Evolutionary conservation across 352 stramenopile genomes (phyloP), one percentile per base, ranked within the genome.

Genomic region (Phytophthora brassicae): DNA sequence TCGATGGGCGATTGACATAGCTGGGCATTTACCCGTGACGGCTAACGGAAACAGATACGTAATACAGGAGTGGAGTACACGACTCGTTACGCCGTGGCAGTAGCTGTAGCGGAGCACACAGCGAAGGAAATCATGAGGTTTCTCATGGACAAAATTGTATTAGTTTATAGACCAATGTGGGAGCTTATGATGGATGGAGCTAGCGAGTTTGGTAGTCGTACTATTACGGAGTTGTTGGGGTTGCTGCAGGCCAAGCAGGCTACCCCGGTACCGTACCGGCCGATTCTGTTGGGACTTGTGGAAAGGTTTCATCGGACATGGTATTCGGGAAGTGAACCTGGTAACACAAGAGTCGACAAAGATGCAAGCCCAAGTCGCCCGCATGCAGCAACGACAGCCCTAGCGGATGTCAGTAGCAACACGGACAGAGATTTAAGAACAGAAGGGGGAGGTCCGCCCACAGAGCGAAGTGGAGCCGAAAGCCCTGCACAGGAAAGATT

Each of bases 171-270:
- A 0, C 60, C 56, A 1, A 68, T 67, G 29, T 29, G 60, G 4
- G 52, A 71, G 23, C 14, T 66, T 0, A 26, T 68, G 23, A 65
- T 46, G 19, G 61, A 71, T n/a, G 48, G 53, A 3, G 67, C 54
- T 0, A 7, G 1, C 0, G 51, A 71, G 35, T 16, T 67, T 1
- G 28, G 45, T 17, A 12, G 29, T 3, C 3, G 36, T 0, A 5
- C 51, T 13, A 59, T 55, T 0, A 4, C 23, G 4, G 24, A 38
- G n/a, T 9, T 75, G 16, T 16, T 64, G 7, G 8, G 2, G 4
- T 13, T 72, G 9, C n/a, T 75, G 14, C 50, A 75, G n/a, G 28
- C 63, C 0, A 65, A 65, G 41, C 58, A 65, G 12, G 29, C 46
- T 13, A 67, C 38, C 0, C 62, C 58, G 6, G 55, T 75, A 0